Percentiles rank a stretch among this genome's conserved stretches.
These are phyloP conservation scores for Macrophomina pseudophaseolina DNA, from an alignment of 2,329 filamentous ascomycete genomes.

Conservation along the genomic window DNA sequence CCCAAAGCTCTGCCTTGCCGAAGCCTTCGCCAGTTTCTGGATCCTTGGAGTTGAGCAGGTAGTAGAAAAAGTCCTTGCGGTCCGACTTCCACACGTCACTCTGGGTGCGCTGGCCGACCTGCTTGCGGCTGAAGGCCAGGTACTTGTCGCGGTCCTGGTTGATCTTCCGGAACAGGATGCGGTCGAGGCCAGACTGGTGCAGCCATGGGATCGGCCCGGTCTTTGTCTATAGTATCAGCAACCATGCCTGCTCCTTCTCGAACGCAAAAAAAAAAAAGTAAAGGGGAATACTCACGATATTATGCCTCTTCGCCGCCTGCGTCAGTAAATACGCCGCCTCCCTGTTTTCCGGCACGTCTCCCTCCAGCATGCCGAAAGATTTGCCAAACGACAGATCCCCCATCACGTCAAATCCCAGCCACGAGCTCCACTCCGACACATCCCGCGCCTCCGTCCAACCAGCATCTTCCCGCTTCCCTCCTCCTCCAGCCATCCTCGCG, in stretches of 20 bases:
- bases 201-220: constrained; percentile 29
- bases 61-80: constrained; percentile 53
- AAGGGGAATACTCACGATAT: constrained; percentile 33
- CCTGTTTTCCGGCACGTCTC: constrained; percentile 34
- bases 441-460: background rate
- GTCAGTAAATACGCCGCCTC: constrained; percentile 34
- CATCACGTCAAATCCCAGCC: constrained; percentile 58
- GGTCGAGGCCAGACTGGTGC: constrained; percentile 35
- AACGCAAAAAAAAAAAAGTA: background rate
- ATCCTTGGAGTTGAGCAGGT: constrained; percentile 55
- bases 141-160: constrained; percentile 35
- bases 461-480: background rate
- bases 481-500: constrained; percentile 36
- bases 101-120: constrained; percentile 13
- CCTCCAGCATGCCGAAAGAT: constrained; percentile 51
- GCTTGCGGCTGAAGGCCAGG: constrained; percentile 38
- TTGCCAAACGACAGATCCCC: constrained; percentile 55
- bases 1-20: constrained; percentile 53
- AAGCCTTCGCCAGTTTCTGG: constrained; percentile 52
- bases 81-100: constrained; percentile 22
- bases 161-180: constrained; percentile 39
- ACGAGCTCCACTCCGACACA: background rate
- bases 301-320: constrained; percentile 42
- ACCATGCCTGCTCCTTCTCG: background rate
- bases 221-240: background rate